A percentile compares a stretch with the other conserved stretches of the same genome.
phyloP scores from a whole-genome alignment of 129 eudicot genomes.

The Dittrichia graveolens region DNA sequence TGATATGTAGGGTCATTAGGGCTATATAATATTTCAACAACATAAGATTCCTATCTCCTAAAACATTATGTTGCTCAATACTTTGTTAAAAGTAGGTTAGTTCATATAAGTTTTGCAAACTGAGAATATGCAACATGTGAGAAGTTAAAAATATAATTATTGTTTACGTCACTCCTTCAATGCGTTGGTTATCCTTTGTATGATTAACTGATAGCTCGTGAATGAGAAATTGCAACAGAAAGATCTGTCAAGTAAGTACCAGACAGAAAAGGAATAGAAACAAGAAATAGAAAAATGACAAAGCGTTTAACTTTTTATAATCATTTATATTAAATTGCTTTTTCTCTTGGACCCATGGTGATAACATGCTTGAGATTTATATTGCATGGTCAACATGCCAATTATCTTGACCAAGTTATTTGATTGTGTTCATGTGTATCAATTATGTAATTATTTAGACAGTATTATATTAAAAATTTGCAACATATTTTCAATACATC shows the following conservation, averaged over 20 bases:
- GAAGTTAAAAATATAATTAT: conserved; percentile 13
- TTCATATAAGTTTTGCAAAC: conserved; percentile 13
- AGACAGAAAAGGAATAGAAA: conserved; percentile 24
- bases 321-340: conserved; percentile 25
- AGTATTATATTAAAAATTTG: too few species aligned
- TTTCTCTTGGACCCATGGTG: conserved; percentile 27
- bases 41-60: neutral
- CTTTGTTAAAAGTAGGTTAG: neutral
- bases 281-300: conserved; percentile 25
- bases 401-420: conserved; percentile 25
- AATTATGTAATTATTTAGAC: conserved; percentile 27
- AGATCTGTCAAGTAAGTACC: conserved; percentile 28
- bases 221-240: conserved; percentile 15
- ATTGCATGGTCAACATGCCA: conserved; percentile 23
- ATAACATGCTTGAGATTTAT: conserved; percentile 29
- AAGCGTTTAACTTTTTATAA: conserved; percentile 19
- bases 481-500: too few species aligned
- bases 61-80: neutral
- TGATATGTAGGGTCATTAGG: conserved; percentile 1
- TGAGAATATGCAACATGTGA: conserved; percentile 10
- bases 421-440: conserved; percentile 34
- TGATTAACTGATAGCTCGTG: conserved; percentile 16
- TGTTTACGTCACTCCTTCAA: neutral
- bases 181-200: conserved; percentile 19
- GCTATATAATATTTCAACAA: conserved; percentile 2